A percentile compares a stretch with the other conserved stretches of the same genome.
Evolutionary conservation across 2,329 filamentous ascomycete species (phyloP).

Genomic region (Penicillium sp.): DNA sequence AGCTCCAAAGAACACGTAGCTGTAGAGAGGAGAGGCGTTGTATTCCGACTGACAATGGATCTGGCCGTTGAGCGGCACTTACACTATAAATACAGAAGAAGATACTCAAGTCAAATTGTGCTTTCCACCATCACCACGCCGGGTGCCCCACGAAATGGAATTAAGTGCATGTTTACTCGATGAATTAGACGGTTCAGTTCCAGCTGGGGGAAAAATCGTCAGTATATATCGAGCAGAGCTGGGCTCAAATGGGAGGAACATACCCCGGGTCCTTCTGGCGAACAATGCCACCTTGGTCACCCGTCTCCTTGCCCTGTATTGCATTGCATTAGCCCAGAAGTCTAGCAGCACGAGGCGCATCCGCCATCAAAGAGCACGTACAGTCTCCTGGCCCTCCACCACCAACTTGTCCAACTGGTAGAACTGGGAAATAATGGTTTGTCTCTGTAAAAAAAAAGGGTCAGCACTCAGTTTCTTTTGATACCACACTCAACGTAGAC

Average conservation of each 20-base stretch:
- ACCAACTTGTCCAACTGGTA: slow-evolving; percentile 91
- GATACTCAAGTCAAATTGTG: slow-evolving; percentile 10
- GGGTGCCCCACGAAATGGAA: slow-evolving; percentile 14
- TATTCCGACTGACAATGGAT: slow-evolving; percentile 19
- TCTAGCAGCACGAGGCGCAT: neutral
- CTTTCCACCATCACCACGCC: slow-evolving; percentile 5
- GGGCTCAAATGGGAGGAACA: slow-evolving; percentile 8
- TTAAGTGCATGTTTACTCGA: slow-evolving; percentile 10
- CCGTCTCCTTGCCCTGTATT: slow-evolving; percentile 54
- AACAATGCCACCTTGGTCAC: slow-evolving; percentile 67
- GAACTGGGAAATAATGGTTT: slow-evolving; percentile 94
- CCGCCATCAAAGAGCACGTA: slow-evolving; percentile 47
- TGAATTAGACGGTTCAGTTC: slow-evolving; percentile 27
- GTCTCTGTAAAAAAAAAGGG: slow-evolving; percentile 67
- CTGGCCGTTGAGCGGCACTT: slow-evolving; percentile 7
- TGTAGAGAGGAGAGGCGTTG: slow-evolving; percentile 5
- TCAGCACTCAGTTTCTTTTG: slow-evolving; percentile 35
- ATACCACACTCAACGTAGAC: neutral
- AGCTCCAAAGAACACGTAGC: no score
- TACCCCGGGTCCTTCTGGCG: slow-evolving; percentile 82
- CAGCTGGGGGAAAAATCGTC: slow-evolving; percentile 26
- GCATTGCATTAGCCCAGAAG: slow-evolving; percentile 8
- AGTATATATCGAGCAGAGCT: slow-evolving; percentile 2
- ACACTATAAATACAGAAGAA: slow-evolving; percentile 30
- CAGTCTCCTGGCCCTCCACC: slow-evolving; percentile 82